Evolutionary conservation across 345 rosid species (phyloP).

Genomic region (Brassica napus): Da-Ae NC_063443.1:19540001-19540500

Average conservation of each 20-base stretch:
- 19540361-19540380: conserved; percentile 48
- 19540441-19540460: conserved; percentile 65
- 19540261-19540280: conserved; percentile 97
- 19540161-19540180: conserved; percentile 78
- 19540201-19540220: conserved; percentile 16
- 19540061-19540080: conserved; percentile 93
- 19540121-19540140: conserved; percentile 95
- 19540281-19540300: conserved; percentile 91
- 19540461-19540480: conserved; percentile 50
- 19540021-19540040: background rate
- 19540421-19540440: conserved; percentile 61
- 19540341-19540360: conserved; percentile 32
- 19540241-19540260: conserved; percentile 37
- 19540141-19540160: conserved; percentile 93
- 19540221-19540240: background rate
- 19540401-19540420: conserved; percentile 62
- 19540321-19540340: conserved; percentile 47
- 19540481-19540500: conserved; percentile 59
- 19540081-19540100: conserved; percentile 97
- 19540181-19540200: conserved; percentile 59
- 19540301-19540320: conserved; percentile 84
- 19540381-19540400: conserved; percentile 59
- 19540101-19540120: conserved; percentile 95
- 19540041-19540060: background rate
- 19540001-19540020: conserved; percentile 12